Base-by-base conservation (phyloP, 1,139 yeast species). In the Pichia sp. region DNA sequence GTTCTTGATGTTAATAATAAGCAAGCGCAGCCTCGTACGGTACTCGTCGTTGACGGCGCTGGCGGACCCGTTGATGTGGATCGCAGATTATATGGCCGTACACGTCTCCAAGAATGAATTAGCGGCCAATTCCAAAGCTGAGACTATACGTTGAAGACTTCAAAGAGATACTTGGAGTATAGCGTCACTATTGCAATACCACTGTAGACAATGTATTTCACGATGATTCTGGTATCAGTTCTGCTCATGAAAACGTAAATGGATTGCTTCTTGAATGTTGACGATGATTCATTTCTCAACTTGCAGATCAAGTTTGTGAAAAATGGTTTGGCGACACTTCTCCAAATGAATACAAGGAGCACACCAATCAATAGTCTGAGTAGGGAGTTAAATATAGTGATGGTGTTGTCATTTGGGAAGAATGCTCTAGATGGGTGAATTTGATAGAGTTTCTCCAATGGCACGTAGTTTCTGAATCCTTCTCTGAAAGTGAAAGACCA, bases 1-100 rank as follows among this genome's bases (percentile, higher is more conserved):
- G 55, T 91, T 91, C 53, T 94, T 77, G 45, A 91, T 69, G 56
- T 88, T 86, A 73, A 86, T 77, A 39, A 82, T 83, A 45, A 85
- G 70, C 3, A 93, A 78, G 47, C 96, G 69, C 67, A 86, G 74
- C 56, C 83, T 85, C 56, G 80, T 82, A 49, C 93, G 69, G 59
- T 87, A 87, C 26, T 65, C 62, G 53, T 74, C 79, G 37, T 62
- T 60, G 43, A 78, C 66, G 48, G 71, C 56, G 62, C 71, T 13
- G 59, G 58, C 74, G 72, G 51, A 77, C 85, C 30, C 68, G 62
- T 42, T 67, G 65, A 56, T 64, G 82, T 30, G 85, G 88, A 37
- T 75, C 85, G 19, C 27, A 5, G 58, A 56, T 60, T 91, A 98
- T 38, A 91, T 81, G 6, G 75, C 75, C 44, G 75, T 74, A 9